Conservation (phyloP, 1,139 yeast genomes). For the Yamadazyma dushanensis region DNA sequence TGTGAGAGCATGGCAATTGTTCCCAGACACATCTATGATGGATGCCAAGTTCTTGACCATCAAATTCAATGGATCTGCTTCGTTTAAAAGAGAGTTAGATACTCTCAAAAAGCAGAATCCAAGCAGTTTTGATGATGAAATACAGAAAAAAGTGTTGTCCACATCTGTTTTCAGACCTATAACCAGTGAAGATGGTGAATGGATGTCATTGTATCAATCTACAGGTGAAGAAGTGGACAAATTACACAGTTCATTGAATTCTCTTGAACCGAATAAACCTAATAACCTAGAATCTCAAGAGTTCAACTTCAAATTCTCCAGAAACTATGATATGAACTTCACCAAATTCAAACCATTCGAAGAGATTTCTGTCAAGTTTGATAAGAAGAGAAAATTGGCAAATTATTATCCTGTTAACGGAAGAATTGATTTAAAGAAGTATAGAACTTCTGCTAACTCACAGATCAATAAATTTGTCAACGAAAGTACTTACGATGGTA, state of each 20-base stretch:
- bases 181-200: constrained; percentile 72
- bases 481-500: constrained; percentile 52
- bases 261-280: constrained; percentile 52
- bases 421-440: constrained; percentile 77
- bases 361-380: constrained; percentile 45
- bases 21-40: constrained; percentile 88
- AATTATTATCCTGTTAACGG: constrained; percentile 78
- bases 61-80: constrained; percentile 81
- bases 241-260: constrained; percentile 48
- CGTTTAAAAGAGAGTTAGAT: constrained; percentile 44
- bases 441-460: constrained; percentile 57
- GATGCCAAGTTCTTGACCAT: constrained; percentile 74
- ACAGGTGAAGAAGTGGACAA: constrained; percentile 26
- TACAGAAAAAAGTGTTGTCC: constrained; percentile 46
- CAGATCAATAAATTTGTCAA: constrained; percentile 52
- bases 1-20: constrained; percentile 72
- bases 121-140: constrained; percentile 36
- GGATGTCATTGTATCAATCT: constrained; percentile 71
- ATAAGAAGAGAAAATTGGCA: constrained; percentile 58
- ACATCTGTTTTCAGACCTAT: constrained; percentile 77
- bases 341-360: constrained; percentile 47
- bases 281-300: constrained; percentile 43
- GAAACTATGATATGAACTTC: constrained; percentile 80
- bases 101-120: constrained; percentile 38
- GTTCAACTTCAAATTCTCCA: constrained; percentile 60